Conservation (phyloP, 805 yeast genomes). For the Yarrowia sp. region DNA sequence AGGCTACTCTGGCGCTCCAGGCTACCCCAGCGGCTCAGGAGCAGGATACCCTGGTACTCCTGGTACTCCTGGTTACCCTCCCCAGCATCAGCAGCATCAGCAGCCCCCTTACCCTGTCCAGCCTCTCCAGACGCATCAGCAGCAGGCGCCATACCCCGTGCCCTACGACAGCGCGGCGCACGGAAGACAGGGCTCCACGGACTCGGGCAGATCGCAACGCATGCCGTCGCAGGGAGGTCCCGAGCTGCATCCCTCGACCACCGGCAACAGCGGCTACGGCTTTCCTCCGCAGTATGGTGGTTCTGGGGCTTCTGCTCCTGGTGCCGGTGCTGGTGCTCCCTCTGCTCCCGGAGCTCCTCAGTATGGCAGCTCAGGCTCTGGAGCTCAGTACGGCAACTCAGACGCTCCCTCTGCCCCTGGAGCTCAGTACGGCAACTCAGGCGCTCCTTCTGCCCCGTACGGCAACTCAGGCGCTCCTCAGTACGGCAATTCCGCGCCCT, state of each 20-base stretch:
- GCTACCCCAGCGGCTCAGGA: background rate
- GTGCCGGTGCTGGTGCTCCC: background rate
- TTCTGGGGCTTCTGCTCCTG: background rate
- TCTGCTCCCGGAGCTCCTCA: background rate
- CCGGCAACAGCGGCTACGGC: background rate
- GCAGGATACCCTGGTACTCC: background rate
- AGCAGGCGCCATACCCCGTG: conserved; percentile 2
- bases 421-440: background rate
- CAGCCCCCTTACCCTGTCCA: conserved; percentile 13
- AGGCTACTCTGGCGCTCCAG: background rate
- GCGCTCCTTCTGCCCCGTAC: background rate
- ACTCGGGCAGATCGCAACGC: background rate
- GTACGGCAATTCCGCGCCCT: no score
- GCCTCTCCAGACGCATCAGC: conserved; percentile 4
- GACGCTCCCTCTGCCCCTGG: background rate
- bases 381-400: background rate
- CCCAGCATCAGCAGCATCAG: background rate
- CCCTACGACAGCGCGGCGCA: background rate
- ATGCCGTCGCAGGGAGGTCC: conserved; percentile 3
- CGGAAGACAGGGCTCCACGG: conserved; percentile 12
- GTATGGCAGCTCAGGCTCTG: no score
- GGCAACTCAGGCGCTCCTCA: background rate
- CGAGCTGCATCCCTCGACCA: background rate
- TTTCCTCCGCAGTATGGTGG: conserved; percentile 1
- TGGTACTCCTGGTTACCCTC: background rate